phyloP scores from a whole-genome alignment of 106 monocot species.

The Triglochin maritima region DNA sequence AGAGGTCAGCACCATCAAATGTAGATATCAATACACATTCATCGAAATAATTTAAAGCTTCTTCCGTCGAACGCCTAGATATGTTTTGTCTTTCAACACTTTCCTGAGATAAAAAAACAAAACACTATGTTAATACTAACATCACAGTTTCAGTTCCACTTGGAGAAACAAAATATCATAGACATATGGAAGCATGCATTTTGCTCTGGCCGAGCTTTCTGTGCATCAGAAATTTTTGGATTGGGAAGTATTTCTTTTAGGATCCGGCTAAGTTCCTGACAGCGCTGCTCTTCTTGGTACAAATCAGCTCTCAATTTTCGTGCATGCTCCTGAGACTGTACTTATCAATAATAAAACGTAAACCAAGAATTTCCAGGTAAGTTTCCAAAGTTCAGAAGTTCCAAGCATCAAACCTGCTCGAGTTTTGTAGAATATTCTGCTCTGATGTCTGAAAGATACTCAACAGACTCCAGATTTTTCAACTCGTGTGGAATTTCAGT shows the following conservation, averaged over 20 bases:
- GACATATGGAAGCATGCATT: conserved; percentile 21
- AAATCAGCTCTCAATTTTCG: conserved; percentile 52
- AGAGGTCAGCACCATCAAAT: conserved; percentile 72
- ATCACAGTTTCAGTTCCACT: background rate
- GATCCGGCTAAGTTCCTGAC: conserved; percentile 49
- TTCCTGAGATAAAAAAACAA: conserved; percentile 19
- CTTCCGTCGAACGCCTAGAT: conserved; percentile 53
- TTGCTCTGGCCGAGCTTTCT: conserved; percentile 28
- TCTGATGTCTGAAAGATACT: conserved; percentile 26
- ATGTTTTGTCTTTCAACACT: conserved; percentile 48
- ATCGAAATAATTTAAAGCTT: conserved; percentile 84
- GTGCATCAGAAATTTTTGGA: conserved; percentile 19
- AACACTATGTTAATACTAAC: background rate
- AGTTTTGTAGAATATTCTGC: conserved; percentile 41
- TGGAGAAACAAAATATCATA: background rate
- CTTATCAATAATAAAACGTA: background rate
- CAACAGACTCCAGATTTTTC: conserved; percentile 16
- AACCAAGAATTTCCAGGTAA: background rate
- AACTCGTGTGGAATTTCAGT: conserved; percentile 17
- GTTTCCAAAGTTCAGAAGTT: background rate
- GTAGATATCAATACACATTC: conserved; percentile 86
- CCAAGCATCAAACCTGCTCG: conserved; percentile 32
- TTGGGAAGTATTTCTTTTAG: conserved; percentile 35
- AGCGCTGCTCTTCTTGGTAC: conserved; percentile 54
- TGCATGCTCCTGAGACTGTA: conserved; percentile 61